Base-by-base conservation (phyloP, 495 filamentous ascomycete species). In the Physcia stellaris region DNA sequence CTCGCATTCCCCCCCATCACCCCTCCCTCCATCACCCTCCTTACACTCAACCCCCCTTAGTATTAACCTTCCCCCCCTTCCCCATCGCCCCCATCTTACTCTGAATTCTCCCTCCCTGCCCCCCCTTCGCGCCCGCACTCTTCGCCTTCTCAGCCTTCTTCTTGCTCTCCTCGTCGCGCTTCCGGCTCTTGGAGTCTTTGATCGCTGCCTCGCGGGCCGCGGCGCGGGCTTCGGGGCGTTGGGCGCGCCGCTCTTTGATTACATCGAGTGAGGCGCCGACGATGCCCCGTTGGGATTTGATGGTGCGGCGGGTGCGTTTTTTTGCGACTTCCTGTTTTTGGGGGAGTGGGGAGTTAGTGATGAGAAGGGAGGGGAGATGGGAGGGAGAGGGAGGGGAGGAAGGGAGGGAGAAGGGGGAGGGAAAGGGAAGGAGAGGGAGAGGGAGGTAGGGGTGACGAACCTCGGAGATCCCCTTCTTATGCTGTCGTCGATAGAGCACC, bases 61-160 rank as follows among this genome's bases (percentile, higher is more conserved):
- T 7, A 28, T 28, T 28, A 7, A 84, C 77, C 80, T 96, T 96
- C 51, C 64, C 63, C 49, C 76, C 75, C 53, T 86, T 76, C 51
- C 92, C 90, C 76, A 90, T 93, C 23, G 85, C 83, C 49, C 86
- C 86, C 76, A 93, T 86, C 81, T 99, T 99, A 71, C 84, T 82
- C 61, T 77, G 71, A 62, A 94, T 83, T 59, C 79, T 71, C 56
- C 71, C 64, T 43, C 70, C 68, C 68, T 84, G 71, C 49, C 86
- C 87, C 67, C 80, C 79, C 57, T 78, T 70, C 35, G 75, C 72
- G 31, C 54, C 48, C 45, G 87, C 90, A 52, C 47, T 71, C 84
- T 96, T 99, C 49, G 90, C 90, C 85, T 99, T 99, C 68, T 96
- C 92, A 30, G 80, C 78, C 83, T 95, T 96, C 85, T 99, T 99